A percentile compares a stretch with the other conserved stretches of the same genome.
phyloP scores from a whole-genome alignment of 352 stramenopile species.

The Globisporangium takayamanum region DNA sequence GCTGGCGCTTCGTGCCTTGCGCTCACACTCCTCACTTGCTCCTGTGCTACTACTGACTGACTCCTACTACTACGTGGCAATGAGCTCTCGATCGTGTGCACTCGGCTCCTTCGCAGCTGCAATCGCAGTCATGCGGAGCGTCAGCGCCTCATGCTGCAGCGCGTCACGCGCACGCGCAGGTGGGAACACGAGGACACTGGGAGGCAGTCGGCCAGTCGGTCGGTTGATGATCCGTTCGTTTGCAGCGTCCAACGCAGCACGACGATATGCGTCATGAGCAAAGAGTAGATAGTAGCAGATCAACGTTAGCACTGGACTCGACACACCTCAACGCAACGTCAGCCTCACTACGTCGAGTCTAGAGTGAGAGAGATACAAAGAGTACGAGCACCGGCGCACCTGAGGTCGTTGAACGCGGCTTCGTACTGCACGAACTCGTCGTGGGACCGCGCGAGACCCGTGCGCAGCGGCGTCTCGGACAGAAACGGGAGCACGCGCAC shows the following conservation, averaged over 20 bases:
- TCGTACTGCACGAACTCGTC: slow-evolving; percentile 59
- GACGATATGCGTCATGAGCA: no score
- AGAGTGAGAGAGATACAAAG: not conserved
- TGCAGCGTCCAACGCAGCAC: no score
- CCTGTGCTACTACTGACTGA: no score
- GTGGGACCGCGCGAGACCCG: slow-evolving; percentile 35
- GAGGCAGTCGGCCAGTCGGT: not conserved
- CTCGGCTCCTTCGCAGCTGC: not conserved
- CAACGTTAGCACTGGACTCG: no score
- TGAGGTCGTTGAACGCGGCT: slow-evolving; percentile 73
- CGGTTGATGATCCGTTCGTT: not conserved
- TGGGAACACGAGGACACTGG: slow-evolving; percentile 17
- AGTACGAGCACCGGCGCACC: slow-evolving; percentile 13
- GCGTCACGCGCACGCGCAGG: not conserved
- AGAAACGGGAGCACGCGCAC: slow-evolving; percentile 45
- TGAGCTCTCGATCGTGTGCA: slow-evolving; percentile 6
- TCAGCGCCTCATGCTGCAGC: slow-evolving; percentile 8
- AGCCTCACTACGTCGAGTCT: no score
- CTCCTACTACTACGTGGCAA: not conserved
- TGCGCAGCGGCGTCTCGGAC: slow-evolving; percentile 33
- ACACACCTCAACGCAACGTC: no score
- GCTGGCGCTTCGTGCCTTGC: no score
- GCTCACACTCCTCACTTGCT: no score
- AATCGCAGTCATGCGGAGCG: slow-evolving; percentile 9
- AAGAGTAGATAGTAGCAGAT: not conserved